A percentile compares a stretch with the other conserved stretches of the same genome.
phyloP scores from a whole-genome alignment of 441 rosid genomes.

The Populus tomentosa region DNA sequence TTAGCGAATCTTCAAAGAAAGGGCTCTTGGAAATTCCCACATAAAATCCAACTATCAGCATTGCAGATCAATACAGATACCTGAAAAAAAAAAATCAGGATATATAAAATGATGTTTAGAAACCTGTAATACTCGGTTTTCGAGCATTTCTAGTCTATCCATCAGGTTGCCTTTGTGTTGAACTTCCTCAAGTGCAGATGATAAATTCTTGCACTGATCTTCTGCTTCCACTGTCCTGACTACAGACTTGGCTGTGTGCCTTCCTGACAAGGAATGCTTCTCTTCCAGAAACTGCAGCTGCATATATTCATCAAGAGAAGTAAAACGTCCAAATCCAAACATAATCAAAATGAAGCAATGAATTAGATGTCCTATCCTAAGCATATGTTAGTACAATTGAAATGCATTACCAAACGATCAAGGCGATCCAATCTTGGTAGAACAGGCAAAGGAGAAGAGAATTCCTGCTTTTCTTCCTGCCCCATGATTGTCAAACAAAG shows the following conservation, averaged over 20 bases:
- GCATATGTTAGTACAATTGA: not conserved
- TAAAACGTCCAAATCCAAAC: not conserved
- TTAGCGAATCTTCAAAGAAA: not conserved
- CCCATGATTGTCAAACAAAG: constrained; percentile 9
- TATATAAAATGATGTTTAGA: not conserved
- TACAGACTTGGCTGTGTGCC: constrained; percentile 2
- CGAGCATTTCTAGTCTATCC: constrained; percentile 31
- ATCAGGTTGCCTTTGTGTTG: constrained; percentile 28
- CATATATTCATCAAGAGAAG: not conserved
- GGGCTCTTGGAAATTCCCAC: not conserved
- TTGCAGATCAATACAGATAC: not conserved
- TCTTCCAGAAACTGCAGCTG: constrained; percentile 29
- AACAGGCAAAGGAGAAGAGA: constrained; percentile 20
- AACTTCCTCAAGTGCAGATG: constrained; percentile 36
- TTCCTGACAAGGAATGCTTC: constrained; percentile 20
- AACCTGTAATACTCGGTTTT: constrained; percentile 34
- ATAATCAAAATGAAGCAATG: not conserved
- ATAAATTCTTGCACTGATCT: constrained; percentile 21
- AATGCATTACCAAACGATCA: constrained; percentile 28
- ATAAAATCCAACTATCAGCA: not conserved
- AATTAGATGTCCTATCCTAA: not conserved
- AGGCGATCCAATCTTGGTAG: constrained; percentile 35
- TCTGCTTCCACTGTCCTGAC: not conserved
- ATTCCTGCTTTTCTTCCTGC: constrained; percentile 6
- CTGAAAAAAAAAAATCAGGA: not conserved